Conservation (phyloP, 371 early-diverging fungal species). For the Syncephalastrum contaminatum region DNA sequence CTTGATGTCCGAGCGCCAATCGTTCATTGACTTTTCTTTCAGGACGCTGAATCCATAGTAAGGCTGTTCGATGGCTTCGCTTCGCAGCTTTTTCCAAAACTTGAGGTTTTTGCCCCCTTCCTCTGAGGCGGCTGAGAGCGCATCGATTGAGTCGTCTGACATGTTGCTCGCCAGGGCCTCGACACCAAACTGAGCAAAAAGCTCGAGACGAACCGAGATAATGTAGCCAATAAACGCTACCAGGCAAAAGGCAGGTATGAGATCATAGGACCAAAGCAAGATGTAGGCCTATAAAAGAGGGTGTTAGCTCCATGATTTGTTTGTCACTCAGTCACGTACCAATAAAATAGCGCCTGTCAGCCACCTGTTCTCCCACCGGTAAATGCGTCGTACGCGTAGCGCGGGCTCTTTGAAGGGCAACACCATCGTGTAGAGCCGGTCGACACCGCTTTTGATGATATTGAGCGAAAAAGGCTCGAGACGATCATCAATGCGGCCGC, state of each 20-base stretch:
- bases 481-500: conserved; percentile 29
- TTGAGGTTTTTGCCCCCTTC: conserved; percentile 1
- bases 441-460: conserved; percentile 30
- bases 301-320: neutral
- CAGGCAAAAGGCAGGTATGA: conserved; percentile 11
- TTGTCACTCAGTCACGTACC: conserved; percentile 18
- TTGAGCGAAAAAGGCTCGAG: conserved; percentile 38
- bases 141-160: too few species aligned
- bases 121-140: conserved; percentile 8
- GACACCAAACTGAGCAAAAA: conserved; percentile 30
- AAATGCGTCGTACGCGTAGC: conserved; percentile 19
- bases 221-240: conserved; percentile 21
- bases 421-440: conserved; percentile 32
- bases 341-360: conserved; percentile 23
- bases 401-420: conserved; percentile 29
- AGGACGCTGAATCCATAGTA: conserved; percentile 17
- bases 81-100: conserved; percentile 19
- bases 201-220: conserved; percentile 17
- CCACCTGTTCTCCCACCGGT: conserved; percentile 40
- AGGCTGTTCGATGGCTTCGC: conserved; percentile 16
- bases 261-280: conserved; percentile 35
- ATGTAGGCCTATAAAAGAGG: conserved; percentile 21
- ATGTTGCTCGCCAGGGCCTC: conserved; percentile 24
- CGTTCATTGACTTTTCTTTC: conserved; percentile 25
- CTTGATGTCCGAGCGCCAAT: conserved; percentile 37